These are phyloP conservation scores for Trypanosoma scelopori DNA, from an alignment of 208 protist species.

Conservation along the genomic window DNA sequence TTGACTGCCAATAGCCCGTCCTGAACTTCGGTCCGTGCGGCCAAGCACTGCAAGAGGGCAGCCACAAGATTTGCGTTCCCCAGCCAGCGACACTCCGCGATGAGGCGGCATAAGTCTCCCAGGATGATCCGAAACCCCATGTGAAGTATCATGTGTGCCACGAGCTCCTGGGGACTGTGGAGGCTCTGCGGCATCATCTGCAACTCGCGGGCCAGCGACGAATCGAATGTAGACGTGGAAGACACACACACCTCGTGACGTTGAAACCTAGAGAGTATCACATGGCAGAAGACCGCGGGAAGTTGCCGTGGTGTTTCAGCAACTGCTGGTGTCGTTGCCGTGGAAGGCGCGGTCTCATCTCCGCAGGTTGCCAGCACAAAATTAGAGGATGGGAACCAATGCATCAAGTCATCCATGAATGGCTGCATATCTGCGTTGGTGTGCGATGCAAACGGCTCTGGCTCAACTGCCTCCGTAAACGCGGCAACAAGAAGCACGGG, in stretches of 20 bases:
- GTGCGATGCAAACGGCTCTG: background rate
- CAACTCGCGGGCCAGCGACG: slow-evolving; percentile 8
- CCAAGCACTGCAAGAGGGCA: background rate
- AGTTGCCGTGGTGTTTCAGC: background rate
- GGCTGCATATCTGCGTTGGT: background rate
- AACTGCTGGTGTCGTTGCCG: background rate
- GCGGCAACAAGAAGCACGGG: slow-evolving; percentile 18
- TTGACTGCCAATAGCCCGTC: background rate
- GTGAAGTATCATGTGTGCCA: slow-evolving; percentile 10
- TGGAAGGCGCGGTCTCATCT: background rate
- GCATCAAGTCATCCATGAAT: slow-evolving; percentile 10
- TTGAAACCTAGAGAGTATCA: slow-evolving; percentile 6
- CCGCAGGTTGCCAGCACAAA: slow-evolving; percentile 7
- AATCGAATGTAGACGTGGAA: background rate
- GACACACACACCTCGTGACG: slow-evolving; percentile 4
- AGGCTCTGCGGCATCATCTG: slow-evolving; percentile 12
- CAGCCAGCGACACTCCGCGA: slow-evolving; percentile 11
- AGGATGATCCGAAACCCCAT: slow-evolving; percentile 15
- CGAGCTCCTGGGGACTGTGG: slow-evolving; percentile 14
- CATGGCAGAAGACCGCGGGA: slow-evolving; percentile 7
- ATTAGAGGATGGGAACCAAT: slow-evolving; percentile 16
- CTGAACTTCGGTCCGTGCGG: background rate
- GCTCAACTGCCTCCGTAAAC: background rate
- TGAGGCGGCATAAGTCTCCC: slow-evolving; percentile 7
- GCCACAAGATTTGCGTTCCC: slow-evolving; percentile 6